These are phyloP conservation scores for Ophiostoma montium DNA, from an alignment of 2,329 filamentous ascomycete genomes.

Conservation along the genomic window DNA sequence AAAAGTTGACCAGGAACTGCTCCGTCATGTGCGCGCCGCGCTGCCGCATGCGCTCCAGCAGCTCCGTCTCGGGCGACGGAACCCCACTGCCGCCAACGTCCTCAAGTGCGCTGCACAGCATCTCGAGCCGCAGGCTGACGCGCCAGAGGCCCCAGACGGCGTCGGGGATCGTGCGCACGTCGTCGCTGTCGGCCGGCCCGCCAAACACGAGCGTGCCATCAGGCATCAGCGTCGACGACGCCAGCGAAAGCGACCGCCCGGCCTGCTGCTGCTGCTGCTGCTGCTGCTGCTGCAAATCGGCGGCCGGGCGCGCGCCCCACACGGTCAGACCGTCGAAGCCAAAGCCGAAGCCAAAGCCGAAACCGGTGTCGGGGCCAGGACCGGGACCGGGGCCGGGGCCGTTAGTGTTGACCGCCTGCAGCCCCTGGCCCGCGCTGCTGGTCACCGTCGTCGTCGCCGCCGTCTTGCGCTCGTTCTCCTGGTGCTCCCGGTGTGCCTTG, in stretches of 20 bases:
- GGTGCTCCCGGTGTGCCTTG: constrained; percentile 46
- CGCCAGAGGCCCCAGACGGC: constrained; percentile 83
- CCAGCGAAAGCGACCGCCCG: neutral
- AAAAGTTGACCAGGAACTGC: constrained; percentile 71
- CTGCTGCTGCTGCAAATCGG: neutral
- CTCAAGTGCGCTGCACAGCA: constrained; percentile 83
- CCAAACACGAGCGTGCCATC: constrained; percentile 1
- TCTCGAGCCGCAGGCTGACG: constrained; percentile 77
- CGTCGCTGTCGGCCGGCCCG: constrained; percentile 2
- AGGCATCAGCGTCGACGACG: neutral
- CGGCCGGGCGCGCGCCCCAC: neutral
- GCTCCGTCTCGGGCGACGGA: constrained; percentile 66
- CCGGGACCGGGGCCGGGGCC: no score
- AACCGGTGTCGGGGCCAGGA: no score
- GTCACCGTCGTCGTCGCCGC: constrained; percentile 17
- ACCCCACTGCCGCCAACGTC: constrained; percentile 47
- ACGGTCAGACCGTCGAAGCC: no score
- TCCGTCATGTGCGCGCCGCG: constrained; percentile 78
- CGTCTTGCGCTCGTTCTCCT: constrained; percentile 27
- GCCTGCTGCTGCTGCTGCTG: no score
- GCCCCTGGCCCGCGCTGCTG: neutral
- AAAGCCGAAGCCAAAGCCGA: no score
- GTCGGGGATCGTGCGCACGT: constrained; percentile 32
- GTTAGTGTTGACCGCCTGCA: no score
- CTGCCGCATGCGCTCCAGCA: constrained; percentile 55